Base-by-base conservation (phyloP, 257 asterid genomes). In the Lavandula angustifolia region DNA sequence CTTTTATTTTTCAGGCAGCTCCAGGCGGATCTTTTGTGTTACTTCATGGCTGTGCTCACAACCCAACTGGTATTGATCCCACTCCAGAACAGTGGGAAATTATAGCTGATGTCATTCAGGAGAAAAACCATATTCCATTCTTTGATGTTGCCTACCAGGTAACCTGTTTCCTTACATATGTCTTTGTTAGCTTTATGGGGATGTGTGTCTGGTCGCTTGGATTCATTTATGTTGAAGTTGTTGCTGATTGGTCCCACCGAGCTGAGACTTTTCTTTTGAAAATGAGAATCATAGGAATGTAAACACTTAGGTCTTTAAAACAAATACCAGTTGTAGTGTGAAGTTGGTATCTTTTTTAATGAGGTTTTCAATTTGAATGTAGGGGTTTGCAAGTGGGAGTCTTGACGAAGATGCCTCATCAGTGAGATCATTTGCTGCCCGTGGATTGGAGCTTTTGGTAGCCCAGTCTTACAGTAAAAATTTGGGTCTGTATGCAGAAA, bases 91-190 rank as follows among this genome's bases (percentile, higher is more conserved):
- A 92, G 67, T 92, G 98, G 98, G 85, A 84, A 80, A 80, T 54
- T 61, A 85, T 92, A 67, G 97, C 97, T 64, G 95, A 89, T 79
- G 80, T 82, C 66, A 87, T 92, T 74, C 94, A 89, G 79, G 97
- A 92, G 73, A 92, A 92, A 84, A 85, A 82, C 62, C 96, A 84
- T 64, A 79, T 85, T 74, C 97, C 98, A 53, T 92, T 92, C 85
- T 92, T 92, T 77, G 98, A 92, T 77, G 98, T 92, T 66, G 98
- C 98, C 69, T 92, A 92, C 84, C 98, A 92, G 97, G 98, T 92
- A 77, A 43, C 57, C 33, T 51, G 27, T 64, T 38, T 22, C 56
- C n/a, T 55, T 13, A n/a, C 29, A 75, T 18, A 11, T 35, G 33
- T 10, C 68, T 35, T 17, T 60, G 31, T 71, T 33, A 37, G 27